Percentiles rank a stretch among this genome's conserved stretches.
Evolutionary conservation across 371 early-diverging fungal species (phyloP).

Genomic region (Zopfochytrium polystomum): DNA sequence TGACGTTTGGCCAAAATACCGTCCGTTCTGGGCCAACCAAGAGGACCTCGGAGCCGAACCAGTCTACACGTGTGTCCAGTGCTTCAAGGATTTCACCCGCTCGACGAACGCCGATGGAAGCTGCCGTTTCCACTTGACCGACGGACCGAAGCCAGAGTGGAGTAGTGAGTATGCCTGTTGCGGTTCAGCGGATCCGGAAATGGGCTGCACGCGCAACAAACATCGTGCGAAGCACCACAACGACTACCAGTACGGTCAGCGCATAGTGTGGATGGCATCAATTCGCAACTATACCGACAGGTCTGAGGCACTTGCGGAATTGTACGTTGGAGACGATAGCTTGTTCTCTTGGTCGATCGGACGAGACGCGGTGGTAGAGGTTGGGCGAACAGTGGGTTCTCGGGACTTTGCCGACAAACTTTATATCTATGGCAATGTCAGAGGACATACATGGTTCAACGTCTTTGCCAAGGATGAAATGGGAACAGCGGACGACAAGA

Average conservation of each 20-base stretch:
- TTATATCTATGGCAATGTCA: background rate
- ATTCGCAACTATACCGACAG: slow-evolving; percentile 42
- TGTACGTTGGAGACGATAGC: slow-evolving; percentile 1
- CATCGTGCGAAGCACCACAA: slow-evolving; percentile 46
- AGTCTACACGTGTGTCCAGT: slow-evolving; percentile 44
- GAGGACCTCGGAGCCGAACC: slow-evolving; percentile 18
- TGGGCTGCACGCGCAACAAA: slow-evolving; percentile 30
- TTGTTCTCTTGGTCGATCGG: background rate
- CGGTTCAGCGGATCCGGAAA: slow-evolving; percentile 30
- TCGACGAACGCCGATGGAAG: slow-evolving; percentile 45
- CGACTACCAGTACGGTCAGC: slow-evolving; percentile 44
- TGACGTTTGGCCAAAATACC: slow-evolving; percentile 20
- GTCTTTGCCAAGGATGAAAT: slow-evolving; percentile 10
- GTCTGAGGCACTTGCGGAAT: slow-evolving; percentile 6
- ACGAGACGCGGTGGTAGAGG: too few species aligned
- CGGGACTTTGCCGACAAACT: slow-evolving; percentile 3
- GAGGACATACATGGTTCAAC: slow-evolving; percentile 6
- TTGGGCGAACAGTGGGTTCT: too few species aligned
- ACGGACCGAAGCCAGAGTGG: slow-evolving; percentile 10
- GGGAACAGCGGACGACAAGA: background rate
- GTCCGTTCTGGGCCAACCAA: slow-evolving; percentile 9
- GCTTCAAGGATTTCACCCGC: slow-evolving; percentile 40
- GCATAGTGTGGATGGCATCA: slow-evolving; percentile 31
- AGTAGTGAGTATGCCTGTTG: slow-evolving; percentile 37
- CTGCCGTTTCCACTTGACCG: slow-evolving; percentile 44